These are phyloP conservation scores for Ceratorhiza oryzae-sativae DNA, from an alignment of 1,284 basidiomycete genomes.

Conservation along the genomic window DNA sequence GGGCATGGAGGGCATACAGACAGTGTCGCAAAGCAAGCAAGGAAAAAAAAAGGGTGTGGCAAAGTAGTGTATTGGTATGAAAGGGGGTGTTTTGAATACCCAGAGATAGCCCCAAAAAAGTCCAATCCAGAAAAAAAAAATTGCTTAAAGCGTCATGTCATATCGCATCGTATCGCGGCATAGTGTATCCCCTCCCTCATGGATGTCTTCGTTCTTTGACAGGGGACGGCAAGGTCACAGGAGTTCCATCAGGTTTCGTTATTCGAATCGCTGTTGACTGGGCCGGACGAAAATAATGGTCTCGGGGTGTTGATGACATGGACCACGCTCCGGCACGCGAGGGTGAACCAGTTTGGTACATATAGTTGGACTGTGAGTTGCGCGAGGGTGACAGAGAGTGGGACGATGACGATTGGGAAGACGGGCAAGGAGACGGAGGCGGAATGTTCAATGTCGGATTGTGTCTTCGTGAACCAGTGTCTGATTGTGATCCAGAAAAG, in stretches of 20 bases:
- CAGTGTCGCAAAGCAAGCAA: background rate
- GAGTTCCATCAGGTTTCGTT: slow-evolving; percentile 19
- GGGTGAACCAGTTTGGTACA: background rate
- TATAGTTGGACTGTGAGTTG: background rate
- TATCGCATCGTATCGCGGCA: background rate
- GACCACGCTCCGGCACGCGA: background rate
- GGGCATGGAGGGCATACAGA: background rate
- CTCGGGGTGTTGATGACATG: slow-evolving; percentile 4
- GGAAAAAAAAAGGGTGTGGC: background rate
- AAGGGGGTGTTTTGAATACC: too few species aligned
- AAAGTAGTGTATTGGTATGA: too few species aligned
- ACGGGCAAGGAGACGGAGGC: slow-evolving; percentile 7
- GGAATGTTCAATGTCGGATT: background rate
- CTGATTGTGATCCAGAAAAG: background rate
- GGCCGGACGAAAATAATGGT: slow-evolving; percentile 2
- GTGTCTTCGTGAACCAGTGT: background rate
- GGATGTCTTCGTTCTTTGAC: slow-evolving; percentile 1
- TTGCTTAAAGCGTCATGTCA: background rate
- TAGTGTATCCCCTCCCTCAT: background rate
- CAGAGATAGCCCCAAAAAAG: too few species aligned
- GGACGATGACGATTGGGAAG: background rate
- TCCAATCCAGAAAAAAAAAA: background rate
- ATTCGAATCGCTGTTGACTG: slow-evolving; percentile 16
- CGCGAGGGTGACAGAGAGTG: background rate
- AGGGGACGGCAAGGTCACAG: background rate